These are phyloP conservation scores for Panicum miliaceum DNA, from an alignment of 176 grass and related monocot genomes.

Conservation along the genomic window DNA sequence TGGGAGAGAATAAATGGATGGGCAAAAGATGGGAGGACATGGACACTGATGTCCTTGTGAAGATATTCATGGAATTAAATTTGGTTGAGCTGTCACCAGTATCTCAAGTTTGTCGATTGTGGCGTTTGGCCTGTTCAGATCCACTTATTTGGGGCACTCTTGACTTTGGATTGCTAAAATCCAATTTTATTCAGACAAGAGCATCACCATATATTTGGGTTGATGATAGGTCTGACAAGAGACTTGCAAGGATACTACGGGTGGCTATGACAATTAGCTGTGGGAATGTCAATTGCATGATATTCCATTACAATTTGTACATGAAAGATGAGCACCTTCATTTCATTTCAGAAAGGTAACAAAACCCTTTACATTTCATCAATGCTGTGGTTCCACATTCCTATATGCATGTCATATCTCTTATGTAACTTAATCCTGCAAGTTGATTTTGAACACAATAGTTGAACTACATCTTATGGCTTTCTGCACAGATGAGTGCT, in stretches of 20 bases:
- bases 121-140: constrained; percentile 88
- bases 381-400: constrained; percentile 3
- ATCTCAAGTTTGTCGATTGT: constrained; percentile 81
- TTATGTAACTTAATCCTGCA: background rate
- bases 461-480: constrained; percentile 5
- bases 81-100: constrained; percentile 83
- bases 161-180: constrained; percentile 79
- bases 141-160: constrained; percentile 92
- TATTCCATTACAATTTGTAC: constrained; percentile 96
- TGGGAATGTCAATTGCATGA: constrained; percentile 77
- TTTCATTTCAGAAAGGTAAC: constrained; percentile 93
- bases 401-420: background rate
- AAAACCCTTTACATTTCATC: constrained; percentile 14
- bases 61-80: constrained; percentile 97
- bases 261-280: constrained; percentile 73
- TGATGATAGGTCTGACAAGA: constrained; percentile 81
- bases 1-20: constrained; percentile 77
- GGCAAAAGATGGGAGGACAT: constrained; percentile 98
- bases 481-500: background rate
- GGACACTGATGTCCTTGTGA: constrained; percentile 95
- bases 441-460: background rate
- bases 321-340: constrained; percentile 97
- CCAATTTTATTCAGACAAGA: constrained; percentile 92
- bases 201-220: constrained; percentile 93
- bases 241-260: constrained; percentile 76